Evolutionary conservation across 352 stramenopile species (phyloP).

Genomic region (Phytophthora pistaciae): DNA sequence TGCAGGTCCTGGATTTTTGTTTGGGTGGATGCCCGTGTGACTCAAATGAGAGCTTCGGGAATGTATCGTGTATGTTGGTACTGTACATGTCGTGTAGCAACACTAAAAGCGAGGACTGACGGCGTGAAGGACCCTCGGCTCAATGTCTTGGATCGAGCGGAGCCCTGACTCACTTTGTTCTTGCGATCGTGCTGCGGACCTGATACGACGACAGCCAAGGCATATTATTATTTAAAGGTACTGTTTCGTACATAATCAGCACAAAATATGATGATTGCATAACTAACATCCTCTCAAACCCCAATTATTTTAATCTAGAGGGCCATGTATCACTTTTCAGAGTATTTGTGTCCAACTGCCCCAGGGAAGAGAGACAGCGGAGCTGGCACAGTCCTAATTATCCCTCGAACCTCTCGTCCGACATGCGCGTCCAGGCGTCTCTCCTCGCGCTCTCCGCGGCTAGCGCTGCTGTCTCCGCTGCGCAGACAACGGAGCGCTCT

Average conservation of each 20-base stretch:
- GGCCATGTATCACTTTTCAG: background rate
- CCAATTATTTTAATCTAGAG: background rate
- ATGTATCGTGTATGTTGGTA: background rate
- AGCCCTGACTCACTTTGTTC: background rate
- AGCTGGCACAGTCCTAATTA: background rate
- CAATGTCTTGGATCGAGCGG: background rate
- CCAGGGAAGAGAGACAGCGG: constrained; percentile 30
- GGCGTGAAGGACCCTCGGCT: background rate
- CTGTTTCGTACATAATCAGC: too few relatives aligned
- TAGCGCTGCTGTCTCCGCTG: background rate
- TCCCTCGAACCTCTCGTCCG: background rate
- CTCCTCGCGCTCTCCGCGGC: constrained; percentile 31
- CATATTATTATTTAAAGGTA: background rate
- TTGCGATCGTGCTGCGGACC: background rate
- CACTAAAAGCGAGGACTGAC: background rate
- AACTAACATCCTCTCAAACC: background rate
- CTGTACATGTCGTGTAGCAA: background rate
- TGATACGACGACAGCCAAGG: too few relatives aligned
- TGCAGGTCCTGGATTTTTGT: too few relatives aligned
- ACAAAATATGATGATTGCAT: background rate
- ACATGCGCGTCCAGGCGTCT: constrained; percentile 29
- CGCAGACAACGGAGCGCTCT: constrained; percentile 26
- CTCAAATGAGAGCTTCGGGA: background rate
- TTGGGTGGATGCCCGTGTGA: constrained; percentile 3
- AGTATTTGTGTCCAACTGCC: background rate